Evolutionary conservation across 1,284 basidiomycete genomes (phyloP).

Genomic region (Phellinidium pouzarii): DNA sequence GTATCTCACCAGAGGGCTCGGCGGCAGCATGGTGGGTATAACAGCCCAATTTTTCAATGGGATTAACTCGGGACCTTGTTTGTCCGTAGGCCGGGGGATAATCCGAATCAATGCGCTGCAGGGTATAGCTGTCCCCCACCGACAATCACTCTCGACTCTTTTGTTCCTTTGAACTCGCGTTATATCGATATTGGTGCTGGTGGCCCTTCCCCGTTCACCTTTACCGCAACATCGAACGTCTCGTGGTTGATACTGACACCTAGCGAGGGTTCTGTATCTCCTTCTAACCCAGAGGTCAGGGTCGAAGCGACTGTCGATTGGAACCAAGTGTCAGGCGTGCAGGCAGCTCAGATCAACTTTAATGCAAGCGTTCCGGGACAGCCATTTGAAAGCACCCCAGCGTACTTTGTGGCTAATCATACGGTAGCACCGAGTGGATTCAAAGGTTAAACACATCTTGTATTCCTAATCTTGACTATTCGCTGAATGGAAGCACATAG

Average conservation of each 20-base stretch:
- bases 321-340: constrained; percentile 34
- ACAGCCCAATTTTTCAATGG: neutral
- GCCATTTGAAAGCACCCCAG: constrained; percentile 9
- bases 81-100: constrained; percentile 50
- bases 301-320: constrained; percentile 58
- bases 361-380: constrained; percentile 10
- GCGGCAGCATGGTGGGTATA: constrained; percentile 44
- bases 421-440: constrained; percentile 8
- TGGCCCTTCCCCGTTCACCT: constrained; percentile 52
- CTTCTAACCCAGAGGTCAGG: constrained; percentile 41
- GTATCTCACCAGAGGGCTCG: constrained; percentile 56
- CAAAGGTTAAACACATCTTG: neutral
- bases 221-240: constrained; percentile 42
- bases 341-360: constrained; percentile 10
- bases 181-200: constrained; percentile 60
- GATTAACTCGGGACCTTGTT: neutral
- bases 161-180: constrained; percentile 42
- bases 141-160: constrained; percentile 45
- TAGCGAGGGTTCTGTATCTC: constrained; percentile 42
- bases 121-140: constrained; percentile 48
- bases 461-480: neutral
- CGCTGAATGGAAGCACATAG: constrained; percentile 21
- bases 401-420: constrained; percentile 10
- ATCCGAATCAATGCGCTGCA: constrained; percentile 44
- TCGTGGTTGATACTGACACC: constrained; percentile 49